Base-by-base conservation (phyloP, 768 basidiomycete species). In the Psilocybe azurescens region DNA sequence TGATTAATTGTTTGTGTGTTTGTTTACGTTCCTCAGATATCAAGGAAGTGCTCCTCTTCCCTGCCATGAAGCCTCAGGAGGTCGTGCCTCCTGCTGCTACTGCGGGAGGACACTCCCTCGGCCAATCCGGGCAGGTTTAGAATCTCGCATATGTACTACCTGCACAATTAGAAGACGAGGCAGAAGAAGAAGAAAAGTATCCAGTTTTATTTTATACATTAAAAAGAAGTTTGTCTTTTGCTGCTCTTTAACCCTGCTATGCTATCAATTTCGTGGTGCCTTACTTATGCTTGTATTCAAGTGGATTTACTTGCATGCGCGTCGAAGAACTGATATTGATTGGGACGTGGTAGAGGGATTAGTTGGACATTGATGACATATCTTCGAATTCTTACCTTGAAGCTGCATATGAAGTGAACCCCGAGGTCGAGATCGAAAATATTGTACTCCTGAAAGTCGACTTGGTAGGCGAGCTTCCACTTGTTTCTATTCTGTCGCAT, bases 1-100 rank as follows among this genome's bases (percentile, higher is more conserved):
- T 1, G 20, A 20, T 20, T 20, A 20, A 20, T 20, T 1, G 20
- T 2, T 20, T 20, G 20, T 20, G 2, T 24, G 24, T 30, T 57
- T 57, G 10, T 55, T 11, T 49, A 51, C 24, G 24, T 24, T 24
- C 24, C 0, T 24, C 24, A 94, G 93, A 97, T 72, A 96, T 97
- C 84, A 98, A 98, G 85, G 95, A 97, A 73, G 95, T 98, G 38
- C 78, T 98, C 39, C 77, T 97, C 48, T 98, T 98, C 93, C 95
- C 95, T 18, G 96, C 95, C 1, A 97, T 98, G 95, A 94, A 94
- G 85, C 95, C 95, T 6, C 88, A 89, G 59, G 81, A 77, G 0
- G 67, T 73, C 3, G 68, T 85, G 0, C 60, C 67, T 16, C 58
- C 60, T 16, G 53, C 67, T 53, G 68, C 64, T 46, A 65, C 59